A percentile compares a stretch with the other conserved stretches of the same genome.
phyloP scores from a whole-genome alignment of 1,284 basidiomycete genomes.

The Pseudozyma flocculosa region DNA sequence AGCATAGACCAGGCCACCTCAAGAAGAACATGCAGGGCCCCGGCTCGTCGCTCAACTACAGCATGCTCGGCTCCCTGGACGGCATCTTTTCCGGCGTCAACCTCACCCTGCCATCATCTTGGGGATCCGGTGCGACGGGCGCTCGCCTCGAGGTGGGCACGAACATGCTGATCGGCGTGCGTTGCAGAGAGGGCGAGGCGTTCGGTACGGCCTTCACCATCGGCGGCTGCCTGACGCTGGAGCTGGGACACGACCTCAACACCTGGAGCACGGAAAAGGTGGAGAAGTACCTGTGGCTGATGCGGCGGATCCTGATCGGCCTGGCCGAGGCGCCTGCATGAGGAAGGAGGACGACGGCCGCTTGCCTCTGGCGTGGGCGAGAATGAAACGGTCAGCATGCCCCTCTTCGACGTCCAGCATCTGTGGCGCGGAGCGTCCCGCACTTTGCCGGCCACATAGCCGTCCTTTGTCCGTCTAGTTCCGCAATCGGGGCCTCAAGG shows the following conservation, averaged over 20 bases:
- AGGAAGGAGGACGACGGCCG: too few relatives aligned
- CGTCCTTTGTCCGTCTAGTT: too few relatives aligned
- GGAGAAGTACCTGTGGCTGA: slow-evolving; percentile 14
- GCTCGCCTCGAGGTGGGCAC: slow-evolving; percentile 15
- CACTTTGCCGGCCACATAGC: too few relatives aligned
- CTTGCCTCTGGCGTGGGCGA: too few relatives aligned
- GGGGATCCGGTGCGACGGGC: too few relatives aligned
- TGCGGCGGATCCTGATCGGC: background rate
- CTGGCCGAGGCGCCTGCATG: background rate
- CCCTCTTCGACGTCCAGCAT: too few relatives aligned
- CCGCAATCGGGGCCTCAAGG: too few relatives aligned
- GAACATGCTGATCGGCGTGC: slow-evolving; percentile 25
- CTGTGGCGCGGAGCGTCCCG: too few relatives aligned
- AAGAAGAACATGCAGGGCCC: slow-evolving; percentile 39
- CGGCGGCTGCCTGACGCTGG: slow-evolving; percentile 23
- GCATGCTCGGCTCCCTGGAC: slow-evolving; percentile 32
- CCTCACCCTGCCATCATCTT: slow-evolving; percentile 5
- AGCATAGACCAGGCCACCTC: slow-evolving; percentile 24
- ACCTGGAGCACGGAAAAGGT: slow-evolving; percentile 29
- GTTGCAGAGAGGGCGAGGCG: slow-evolving; percentile 24
- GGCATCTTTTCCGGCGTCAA: slow-evolving; percentile 3
- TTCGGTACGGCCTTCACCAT: slow-evolving; percentile 35
- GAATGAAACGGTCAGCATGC: too few relatives aligned
- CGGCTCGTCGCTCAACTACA: slow-evolving; percentile 35
- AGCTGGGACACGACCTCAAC: slow-evolving; percentile 24